A percentile compares a stretch with the other conserved stretches of the same genome.
phyloP scores from a whole-genome alignment of 2,329 filamentous ascomycete species.

The Ceratocystis huliohia region DNA sequence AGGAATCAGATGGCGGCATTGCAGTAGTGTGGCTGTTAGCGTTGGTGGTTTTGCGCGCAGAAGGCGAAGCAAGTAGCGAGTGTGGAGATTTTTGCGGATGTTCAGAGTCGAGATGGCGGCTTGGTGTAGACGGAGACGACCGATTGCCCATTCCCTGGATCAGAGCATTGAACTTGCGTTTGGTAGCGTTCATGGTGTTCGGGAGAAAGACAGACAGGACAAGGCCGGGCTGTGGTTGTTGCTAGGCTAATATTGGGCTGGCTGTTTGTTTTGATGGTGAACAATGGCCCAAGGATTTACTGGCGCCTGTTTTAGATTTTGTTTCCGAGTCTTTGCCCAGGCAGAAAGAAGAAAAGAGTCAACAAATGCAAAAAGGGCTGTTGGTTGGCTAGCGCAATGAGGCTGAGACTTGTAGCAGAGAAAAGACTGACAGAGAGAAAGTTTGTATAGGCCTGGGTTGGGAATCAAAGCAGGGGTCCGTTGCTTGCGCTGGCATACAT shows the following conservation, averaged over 20 bases:
- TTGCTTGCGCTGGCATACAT: too few relatives aligned
- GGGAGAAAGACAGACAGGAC: background rate
- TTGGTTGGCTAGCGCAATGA: too few relatives aligned
- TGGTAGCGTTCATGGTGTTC: conserved; percentile 56
- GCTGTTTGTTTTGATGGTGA: background rate
- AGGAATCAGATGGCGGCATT: conserved; percentile 12
- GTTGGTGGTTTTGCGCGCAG: conserved; percentile 18
- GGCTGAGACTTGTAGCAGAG: too few relatives aligned
- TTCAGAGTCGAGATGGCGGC: conserved; percentile 25
- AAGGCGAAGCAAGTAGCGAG: conserved; percentile 12
- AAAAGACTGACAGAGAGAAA: too few relatives aligned
- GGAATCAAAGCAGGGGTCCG: too few relatives aligned
- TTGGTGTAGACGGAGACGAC: conserved; percentile 18
- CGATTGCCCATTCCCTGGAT: conserved; percentile 50
- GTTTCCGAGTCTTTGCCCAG: conserved; percentile 6
- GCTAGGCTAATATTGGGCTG: background rate
- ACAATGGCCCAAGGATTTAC: conserved; percentile 15
- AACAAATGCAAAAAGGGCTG: too few relatives aligned
- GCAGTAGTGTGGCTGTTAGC: background rate
- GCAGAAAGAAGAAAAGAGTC: background rate
- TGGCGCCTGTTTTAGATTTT: conserved; percentile 17
- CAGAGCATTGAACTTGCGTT: conserved; percentile 68
- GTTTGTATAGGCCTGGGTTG: too few relatives aligned
- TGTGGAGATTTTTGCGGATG: conserved; percentile 19
- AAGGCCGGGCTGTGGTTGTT: too few relatives aligned